Conservation (phyloP, 2,329 filamentous ascomycete genomes). For the Apiospora sp. region DNA sequence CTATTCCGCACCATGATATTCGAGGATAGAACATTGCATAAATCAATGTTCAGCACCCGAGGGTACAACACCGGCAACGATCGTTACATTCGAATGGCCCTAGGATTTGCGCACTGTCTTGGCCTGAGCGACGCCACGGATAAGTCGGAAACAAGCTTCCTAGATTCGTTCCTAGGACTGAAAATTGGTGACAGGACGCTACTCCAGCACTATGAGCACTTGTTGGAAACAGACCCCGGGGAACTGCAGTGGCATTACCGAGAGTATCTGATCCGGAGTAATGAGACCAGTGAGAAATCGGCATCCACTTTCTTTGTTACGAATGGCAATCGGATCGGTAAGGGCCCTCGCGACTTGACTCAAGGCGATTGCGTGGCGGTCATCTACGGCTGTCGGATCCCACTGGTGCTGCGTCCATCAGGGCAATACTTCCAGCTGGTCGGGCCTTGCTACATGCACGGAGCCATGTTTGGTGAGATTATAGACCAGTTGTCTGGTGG, state of each 20-base stretch:
- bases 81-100: neutral
- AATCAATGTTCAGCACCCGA: no score
- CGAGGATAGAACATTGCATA: neutral
- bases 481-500: neutral
- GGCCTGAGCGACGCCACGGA: neutral
- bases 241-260: neutral
- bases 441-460: conserved; percentile 21
- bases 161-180: neutral
- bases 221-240: neutral
- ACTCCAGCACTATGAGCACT: neutral
- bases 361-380: neutral
- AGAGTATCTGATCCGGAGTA: neutral
- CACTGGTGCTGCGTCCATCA: neutral
- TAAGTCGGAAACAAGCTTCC: neutral
- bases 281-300: neutral
- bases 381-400: conserved; percentile 20
- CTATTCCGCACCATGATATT: neutral
- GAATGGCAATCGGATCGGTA: neutral
- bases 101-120: neutral
- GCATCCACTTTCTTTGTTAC: neutral
- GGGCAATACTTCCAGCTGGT: neutral
- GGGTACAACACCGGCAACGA: neutral
- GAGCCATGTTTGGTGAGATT: conserved; percentile 16
- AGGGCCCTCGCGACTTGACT: neutral
- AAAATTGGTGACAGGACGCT: neutral